Evolutionary conservation across 2,329 filamentous ascomycete species (phyloP).

Genomic region (Sporothrix pallida): DNA sequence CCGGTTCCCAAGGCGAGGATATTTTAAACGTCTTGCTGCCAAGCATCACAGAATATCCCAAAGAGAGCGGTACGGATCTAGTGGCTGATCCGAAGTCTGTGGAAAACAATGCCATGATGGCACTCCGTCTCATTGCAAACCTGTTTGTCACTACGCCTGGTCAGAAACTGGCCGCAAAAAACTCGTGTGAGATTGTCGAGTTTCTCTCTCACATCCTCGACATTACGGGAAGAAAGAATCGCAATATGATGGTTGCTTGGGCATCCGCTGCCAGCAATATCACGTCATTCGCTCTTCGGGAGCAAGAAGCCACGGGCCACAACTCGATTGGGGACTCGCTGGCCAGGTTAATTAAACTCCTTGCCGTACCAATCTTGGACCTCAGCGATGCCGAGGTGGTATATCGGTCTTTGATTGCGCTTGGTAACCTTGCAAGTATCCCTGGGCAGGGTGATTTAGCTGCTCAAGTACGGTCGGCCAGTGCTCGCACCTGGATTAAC

Average conservation of each 20-base stretch:
- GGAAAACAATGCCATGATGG: constrained; percentile 87
- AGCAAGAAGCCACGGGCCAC: constrained; percentile 51
- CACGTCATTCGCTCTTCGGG: constrained; percentile 68
- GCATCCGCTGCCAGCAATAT: constrained; percentile 86
- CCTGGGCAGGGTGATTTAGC: constrained; percentile 52
- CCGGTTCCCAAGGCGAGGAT: constrained; percentile 58
- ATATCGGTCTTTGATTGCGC: constrained; percentile 79
- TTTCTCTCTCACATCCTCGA: constrained; percentile 68
- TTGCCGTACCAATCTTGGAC: constrained; percentile 66
- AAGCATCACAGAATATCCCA: constrained; percentile 36
- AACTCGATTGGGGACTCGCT: constrained; percentile 50
- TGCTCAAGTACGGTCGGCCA: constrained; percentile 34
- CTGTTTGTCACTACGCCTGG: constrained; percentile 79
- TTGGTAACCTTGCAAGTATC: constrained; percentile 70
- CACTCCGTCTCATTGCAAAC: constrained; percentile 79
- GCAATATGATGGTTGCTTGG: constrained; percentile 81
- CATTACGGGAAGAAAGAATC: constrained; percentile 65
- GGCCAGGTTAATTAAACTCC: constrained; percentile 56
- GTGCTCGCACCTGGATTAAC: constrained; percentile 46
- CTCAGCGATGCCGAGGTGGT: constrained; percentile 81
- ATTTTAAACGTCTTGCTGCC: constrained; percentile 62
- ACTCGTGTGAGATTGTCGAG: constrained; percentile 62
- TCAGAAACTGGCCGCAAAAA: constrained; percentile 66
- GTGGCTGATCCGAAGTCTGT: constrained; percentile 62
- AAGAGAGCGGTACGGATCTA: constrained; percentile 49